A percentile compares a stretch with the other conserved stretches of the same genome.
Conservation (phyloP, 1,284 basidiomycete genomes). For the Cryptococcus sp. region DNA sequence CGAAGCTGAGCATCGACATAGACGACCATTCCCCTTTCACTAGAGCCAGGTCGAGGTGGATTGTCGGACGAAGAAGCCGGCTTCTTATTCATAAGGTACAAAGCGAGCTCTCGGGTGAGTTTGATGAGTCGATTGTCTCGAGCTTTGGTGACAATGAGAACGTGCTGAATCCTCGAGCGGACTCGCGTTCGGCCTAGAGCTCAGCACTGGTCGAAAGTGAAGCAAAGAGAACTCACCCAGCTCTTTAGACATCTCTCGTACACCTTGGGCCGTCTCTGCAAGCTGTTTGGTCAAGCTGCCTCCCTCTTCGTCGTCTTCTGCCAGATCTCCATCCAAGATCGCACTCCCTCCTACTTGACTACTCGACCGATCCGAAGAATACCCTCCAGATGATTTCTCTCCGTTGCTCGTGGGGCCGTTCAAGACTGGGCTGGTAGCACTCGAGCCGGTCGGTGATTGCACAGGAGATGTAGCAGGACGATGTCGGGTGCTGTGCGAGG, state of each 20-base stretch:
- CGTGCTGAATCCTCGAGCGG: conserved; percentile 80
- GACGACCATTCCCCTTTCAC: conserved; percentile 31
- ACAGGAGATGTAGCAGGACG: no score
- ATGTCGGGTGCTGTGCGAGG: background rate
- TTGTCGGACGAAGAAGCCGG: conserved; percentile 10
- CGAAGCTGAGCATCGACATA: conserved; percentile 96
- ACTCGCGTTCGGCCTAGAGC: conserved; percentile 79
- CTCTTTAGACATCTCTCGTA: conserved; percentile 98
- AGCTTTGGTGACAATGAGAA: conserved; percentile 97
- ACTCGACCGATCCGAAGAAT: conserved; percentile 33
- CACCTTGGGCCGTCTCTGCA: conserved; percentile 93
- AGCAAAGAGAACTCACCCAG: conserved; percentile 70
- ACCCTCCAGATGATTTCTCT: conserved; percentile 16
- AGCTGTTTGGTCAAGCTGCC: conserved; percentile 80
- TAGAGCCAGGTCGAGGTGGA: background rate
- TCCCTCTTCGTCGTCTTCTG: conserved; percentile 54
- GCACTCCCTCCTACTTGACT: conserved; percentile 12
- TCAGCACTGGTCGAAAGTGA: conserved; percentile 1
- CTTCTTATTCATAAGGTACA: conserved; percentile 78
- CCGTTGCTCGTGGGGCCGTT: conserved; percentile 4
- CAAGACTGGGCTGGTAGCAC: conserved; percentile 2
- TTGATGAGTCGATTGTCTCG: conserved; percentile 94
- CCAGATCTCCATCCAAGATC: conserved; percentile 15
- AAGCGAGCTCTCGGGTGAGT: conserved; percentile 85
- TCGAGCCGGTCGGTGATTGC: background rate